Evolutionary conservation across 2,329 filamentous ascomycete genomes (phyloP).

Genomic region (Lecanoromycetidae sp.): DNA sequence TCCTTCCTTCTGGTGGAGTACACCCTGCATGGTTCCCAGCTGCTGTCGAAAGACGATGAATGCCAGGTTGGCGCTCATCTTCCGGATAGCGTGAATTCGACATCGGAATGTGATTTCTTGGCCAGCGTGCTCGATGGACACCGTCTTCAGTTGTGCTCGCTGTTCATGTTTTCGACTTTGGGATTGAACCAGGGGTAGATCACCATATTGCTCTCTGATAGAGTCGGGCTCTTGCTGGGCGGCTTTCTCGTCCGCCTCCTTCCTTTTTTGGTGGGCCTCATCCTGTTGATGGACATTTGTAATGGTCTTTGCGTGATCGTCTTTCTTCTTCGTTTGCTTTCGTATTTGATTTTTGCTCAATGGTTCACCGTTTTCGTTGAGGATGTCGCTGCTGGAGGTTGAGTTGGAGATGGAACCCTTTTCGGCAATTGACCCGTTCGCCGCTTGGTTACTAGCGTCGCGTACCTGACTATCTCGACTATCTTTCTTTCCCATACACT

Average conservation of each 20-base stretch:
- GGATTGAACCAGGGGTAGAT: slow-evolving; percentile 47
- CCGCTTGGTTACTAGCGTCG: too few species aligned
- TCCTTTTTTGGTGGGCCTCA: slow-evolving; percentile 29
- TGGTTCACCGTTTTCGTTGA: background rate
- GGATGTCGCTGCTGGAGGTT: slow-evolving; percentile 4
- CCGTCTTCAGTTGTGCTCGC: slow-evolving; percentile 39
- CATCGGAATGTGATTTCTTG: slow-evolving; percentile 55
- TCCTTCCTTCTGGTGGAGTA: slow-evolving; percentile 52
- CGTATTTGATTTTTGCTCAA: slow-evolving; percentile 28
- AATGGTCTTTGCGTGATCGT: slow-evolving; percentile 29
- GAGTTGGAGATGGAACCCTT: background rate
- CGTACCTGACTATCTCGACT: background rate
- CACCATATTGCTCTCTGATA: slow-evolving; percentile 47
- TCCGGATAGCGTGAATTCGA: slow-evolving; percentile 65
- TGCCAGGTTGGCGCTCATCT: slow-evolving; percentile 68
- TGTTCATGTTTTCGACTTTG: slow-evolving; percentile 37
- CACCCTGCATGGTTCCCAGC: slow-evolving; percentile 70
- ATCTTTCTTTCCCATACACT: slow-evolving; percentile 3
- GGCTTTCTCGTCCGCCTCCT: slow-evolving; percentile 38
- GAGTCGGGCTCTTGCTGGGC: slow-evolving; percentile 44
- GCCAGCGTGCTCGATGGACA: slow-evolving; percentile 39
- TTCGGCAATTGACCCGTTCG: background rate
- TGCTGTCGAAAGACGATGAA: slow-evolving; percentile 82
- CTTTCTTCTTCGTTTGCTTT: slow-evolving; percentile 29
- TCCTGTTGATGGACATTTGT: slow-evolving; percentile 34